Conservation (phyloP, 805 yeast genomes). For the Saccharomycopsis capsularis region DNA sequence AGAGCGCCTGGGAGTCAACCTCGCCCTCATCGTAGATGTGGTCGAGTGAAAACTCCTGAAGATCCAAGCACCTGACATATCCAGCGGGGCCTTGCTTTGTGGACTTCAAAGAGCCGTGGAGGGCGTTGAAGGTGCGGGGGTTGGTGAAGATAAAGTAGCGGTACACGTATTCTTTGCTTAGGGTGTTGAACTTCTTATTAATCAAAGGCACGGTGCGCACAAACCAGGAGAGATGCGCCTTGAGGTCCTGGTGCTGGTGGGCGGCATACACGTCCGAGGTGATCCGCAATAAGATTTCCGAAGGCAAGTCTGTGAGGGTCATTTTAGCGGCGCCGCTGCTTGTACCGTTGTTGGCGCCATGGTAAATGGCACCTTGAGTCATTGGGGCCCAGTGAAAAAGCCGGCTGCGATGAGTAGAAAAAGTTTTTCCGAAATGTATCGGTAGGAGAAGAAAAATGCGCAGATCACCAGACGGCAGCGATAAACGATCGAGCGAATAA, state of each 20-base stretch:
- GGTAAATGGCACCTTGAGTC: no score
- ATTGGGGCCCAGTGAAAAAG: no score
- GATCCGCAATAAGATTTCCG: neutral
- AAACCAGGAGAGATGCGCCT: slow-evolving; percentile 11
- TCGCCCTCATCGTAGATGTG: neutral
- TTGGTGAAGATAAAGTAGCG: neutral
- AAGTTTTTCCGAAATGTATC: no score
- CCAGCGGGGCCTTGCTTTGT: neutral
- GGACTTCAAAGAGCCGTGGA: neutral
- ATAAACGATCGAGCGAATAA: no score
- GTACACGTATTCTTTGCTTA: neutral
- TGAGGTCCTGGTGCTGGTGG: neutral
- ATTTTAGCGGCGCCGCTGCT: no score
- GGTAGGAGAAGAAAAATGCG: no score
- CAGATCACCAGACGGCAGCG: no score
- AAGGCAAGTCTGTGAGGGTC: neutral
- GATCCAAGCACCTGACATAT: slow-evolving; percentile 2
- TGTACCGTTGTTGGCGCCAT: no score
- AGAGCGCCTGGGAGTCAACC: neutral
- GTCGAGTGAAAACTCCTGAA: slow-evolving; percentile 12
- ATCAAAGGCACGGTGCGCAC: slow-evolving; percentile 9
- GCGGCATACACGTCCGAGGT: neutral
- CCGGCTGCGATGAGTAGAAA: no score
- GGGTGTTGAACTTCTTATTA: neutral
- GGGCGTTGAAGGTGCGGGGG: neutral